Evolutionary conservation across 169 alveolate species (phyloP).

Genomic region (Neospora caninum): DNA sequence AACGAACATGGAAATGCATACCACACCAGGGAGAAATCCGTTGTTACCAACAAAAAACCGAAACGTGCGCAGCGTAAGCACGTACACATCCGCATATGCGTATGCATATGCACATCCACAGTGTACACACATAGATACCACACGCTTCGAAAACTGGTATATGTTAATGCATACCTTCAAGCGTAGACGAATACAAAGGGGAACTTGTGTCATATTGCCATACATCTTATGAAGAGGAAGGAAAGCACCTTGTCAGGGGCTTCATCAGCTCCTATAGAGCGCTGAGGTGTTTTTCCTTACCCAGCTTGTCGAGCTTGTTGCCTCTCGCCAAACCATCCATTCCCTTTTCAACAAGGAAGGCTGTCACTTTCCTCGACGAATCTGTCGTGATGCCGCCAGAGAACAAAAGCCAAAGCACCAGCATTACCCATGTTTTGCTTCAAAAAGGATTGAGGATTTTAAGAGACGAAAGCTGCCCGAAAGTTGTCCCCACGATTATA

Average conservation of each 20-base stretch:
- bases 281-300: conserved; percentile 35
- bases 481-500: too few relatives aligned
- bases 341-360: conserved; percentile 82
- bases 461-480: too few relatives aligned
- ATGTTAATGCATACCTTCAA: too few relatives aligned
- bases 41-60: not conserved
- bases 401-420: not conserved
- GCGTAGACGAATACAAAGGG: too few relatives aligned
- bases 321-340: conserved; percentile 81
- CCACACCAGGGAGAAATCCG: not conserved
- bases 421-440: too few relatives aligned
- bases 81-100: not conserved
- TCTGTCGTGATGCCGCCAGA: not conserved
- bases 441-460: too few relatives aligned
- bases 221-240: too few relatives aligned
- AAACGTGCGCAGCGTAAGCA: not conserved
- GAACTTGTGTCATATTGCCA: too few relatives aligned
- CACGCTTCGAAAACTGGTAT: too few relatives aligned
- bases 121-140: too few relatives aligned
- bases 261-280: not conserved
- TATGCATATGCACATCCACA: too few relatives aligned
- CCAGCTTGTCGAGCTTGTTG: conserved; percentile 83
- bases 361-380: conserved; percentile 77
- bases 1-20: not conserved
- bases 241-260: too few relatives aligned